These are phyloP conservation scores for Babesia sp. DNA, from an alignment of 169 alveolate species.

Conservation along the genomic window DNA sequence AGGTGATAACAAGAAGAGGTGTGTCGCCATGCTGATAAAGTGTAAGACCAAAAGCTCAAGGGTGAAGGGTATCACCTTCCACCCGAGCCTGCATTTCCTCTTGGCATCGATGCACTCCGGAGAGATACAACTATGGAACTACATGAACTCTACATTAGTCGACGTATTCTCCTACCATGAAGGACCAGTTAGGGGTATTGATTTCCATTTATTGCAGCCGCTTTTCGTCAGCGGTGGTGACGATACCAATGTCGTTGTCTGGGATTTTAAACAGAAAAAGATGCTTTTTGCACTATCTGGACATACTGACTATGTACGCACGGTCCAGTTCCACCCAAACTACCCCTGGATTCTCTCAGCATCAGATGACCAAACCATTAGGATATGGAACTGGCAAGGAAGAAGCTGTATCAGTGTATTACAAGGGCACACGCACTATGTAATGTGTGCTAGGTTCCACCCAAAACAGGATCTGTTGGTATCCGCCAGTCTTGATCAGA, in stretches of 20 bases:
- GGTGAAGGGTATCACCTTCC: conserved; percentile 94
- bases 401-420: conserved; percentile 84
- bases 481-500: conserved; percentile 92
- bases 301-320: conserved; percentile 94
- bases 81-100: conserved; percentile 91
- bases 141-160: conserved; percentile 81
- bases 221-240: conserved; percentile 97
- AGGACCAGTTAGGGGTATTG: conserved; percentile 95
- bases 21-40: conserved; percentile 60
- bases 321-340: conserved; percentile 92
- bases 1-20: not conserved
- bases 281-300: conserved; percentile 91
- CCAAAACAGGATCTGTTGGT: conserved; percentile 89
- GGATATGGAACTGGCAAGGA: conserved; percentile 97
- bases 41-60: conserved; percentile 85
- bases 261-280: conserved; percentile 92
- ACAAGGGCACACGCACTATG: conserved; percentile 96
- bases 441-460: conserved; percentile 95
- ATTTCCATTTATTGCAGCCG: conserved; percentile 91
- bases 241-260: conserved; percentile 91
- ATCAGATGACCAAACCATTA: conserved; percentile 94
- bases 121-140: conserved; percentile 91
- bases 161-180: conserved; percentile 91
- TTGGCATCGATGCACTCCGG: conserved; percentile 93
- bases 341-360: conserved; percentile 95